Conservation (phyloP, 208 protist genomes). For the Crithidia thermophila region DNA sequence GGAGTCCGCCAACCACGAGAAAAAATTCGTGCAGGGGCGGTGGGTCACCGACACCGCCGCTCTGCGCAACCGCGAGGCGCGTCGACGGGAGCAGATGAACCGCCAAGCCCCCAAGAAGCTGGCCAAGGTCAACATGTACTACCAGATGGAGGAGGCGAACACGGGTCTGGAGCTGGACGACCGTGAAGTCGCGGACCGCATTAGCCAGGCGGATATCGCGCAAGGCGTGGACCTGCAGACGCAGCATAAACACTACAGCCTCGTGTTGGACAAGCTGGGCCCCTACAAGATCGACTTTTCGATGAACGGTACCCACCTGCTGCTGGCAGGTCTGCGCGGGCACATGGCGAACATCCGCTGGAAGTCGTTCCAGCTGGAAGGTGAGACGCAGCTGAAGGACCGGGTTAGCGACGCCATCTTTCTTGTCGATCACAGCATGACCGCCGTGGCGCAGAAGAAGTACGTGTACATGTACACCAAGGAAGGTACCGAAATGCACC, state of each 20-base stretch:
- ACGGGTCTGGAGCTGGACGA: slow-evolving; percentile 82
- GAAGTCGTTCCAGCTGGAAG: slow-evolving; percentile 89
- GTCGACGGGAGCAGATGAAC: slow-evolving; percentile 52
- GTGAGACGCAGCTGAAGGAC: slow-evolving; percentile 96
- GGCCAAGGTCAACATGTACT: slow-evolving; percentile 71
- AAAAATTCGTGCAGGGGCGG: slow-evolving; percentile 66
- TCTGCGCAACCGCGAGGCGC: slow-evolving; percentile 58
- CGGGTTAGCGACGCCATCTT: slow-evolving; percentile 94
- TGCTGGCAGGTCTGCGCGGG: slow-evolving; percentile 95
- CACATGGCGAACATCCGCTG: slow-evolving; percentile 97
- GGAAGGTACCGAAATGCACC: slow-evolving; percentile 97
- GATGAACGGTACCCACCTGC: slow-evolving; percentile 92
- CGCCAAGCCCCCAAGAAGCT: slow-evolving; percentile 71
- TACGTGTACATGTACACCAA: slow-evolving; percentile 99
- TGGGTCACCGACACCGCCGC: slow-evolving; percentile 81
- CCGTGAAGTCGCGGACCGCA: slow-evolving; percentile 92
- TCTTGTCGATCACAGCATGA: slow-evolving; percentile 98
- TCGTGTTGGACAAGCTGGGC: slow-evolving; percentile 93
- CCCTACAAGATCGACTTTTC: slow-evolving; percentile 96
- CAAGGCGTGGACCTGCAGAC: slow-evolving; percentile 93
- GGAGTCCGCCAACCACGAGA: slow-evolving; percentile 44
- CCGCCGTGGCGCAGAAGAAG: slow-evolving; percentile 98
- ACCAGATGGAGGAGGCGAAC: slow-evolving; percentile 61
- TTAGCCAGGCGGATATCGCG: slow-evolving; percentile 93
- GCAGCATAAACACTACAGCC: slow-evolving; percentile 92